These are phyloP conservation scores for Yamadazyma ubonensis DNA, from an alignment of 805 yeast genomes.

Conservation along the genomic window DNA sequence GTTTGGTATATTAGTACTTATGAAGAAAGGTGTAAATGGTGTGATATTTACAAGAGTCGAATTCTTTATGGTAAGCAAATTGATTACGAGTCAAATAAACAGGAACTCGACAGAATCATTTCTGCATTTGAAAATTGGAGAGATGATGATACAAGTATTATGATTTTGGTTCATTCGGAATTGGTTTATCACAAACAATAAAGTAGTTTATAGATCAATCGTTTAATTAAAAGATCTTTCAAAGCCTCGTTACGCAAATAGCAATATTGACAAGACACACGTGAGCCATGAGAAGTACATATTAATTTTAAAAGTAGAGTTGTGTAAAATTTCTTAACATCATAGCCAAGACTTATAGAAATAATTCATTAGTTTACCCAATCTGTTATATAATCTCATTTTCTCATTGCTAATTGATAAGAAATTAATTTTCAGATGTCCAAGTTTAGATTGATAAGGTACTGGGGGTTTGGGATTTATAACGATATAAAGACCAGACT, in stretches of 20 bases:
- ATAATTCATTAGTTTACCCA: no score
- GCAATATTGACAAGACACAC: neutral
- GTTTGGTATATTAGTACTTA: slow-evolving; percentile 17
- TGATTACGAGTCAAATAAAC: slow-evolving; percentile 8
- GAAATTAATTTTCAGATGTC: slow-evolving; percentile 6
- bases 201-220: neutral
- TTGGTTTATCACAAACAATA: slow-evolving; percentile 1
- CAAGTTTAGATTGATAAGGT: slow-evolving; percentile 17
- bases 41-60: slow-evolving; percentile 15
- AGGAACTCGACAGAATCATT: slow-evolving; percentile 11
- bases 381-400: no score
- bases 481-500: slow-evolving; percentile 50
- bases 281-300: neutral
- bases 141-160: slow-evolving; percentile 16
- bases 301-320: no score
- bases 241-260: neutral
- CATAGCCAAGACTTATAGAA: neutral
- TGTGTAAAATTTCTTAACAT: neutral
- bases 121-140: slow-evolving; percentile 17
- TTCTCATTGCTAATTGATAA: neutral
- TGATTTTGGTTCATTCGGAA: slow-evolving; percentile 20
- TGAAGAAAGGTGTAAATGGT: slow-evolving; percentile 13
- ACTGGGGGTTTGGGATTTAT: slow-evolving; percentile 50
- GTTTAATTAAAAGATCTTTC: neutral
- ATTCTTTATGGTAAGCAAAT: slow-evolving; percentile 8